Conservation (phyloP, 2,329 filamentous ascomycete genomes). For the Trichoderma sp. region DNA sequence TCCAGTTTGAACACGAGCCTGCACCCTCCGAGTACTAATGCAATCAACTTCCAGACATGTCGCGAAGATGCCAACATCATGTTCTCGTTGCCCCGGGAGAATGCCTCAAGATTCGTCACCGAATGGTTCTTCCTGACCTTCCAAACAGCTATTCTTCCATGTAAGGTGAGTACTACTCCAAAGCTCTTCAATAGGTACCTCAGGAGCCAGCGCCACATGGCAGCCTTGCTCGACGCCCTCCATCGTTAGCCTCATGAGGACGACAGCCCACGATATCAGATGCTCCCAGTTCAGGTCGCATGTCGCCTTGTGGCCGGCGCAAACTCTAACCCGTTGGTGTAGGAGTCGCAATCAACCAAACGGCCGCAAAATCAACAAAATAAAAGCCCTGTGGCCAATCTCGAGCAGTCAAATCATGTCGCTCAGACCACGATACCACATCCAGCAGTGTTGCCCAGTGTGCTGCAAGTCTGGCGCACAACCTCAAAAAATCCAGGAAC, state of each 20-base stretch:
- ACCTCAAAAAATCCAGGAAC: constrained; percentile 18
- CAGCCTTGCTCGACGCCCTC: background rate
- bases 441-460: background rate
- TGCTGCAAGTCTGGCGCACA: background rate
- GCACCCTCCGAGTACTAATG: too few species aligned
- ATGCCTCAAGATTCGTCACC: background rate
- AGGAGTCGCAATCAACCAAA: background rate
- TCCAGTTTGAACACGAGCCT: background rate
- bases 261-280: too few species aligned
- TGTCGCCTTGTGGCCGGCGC: background rate
- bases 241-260: background rate
- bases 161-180: background rate
- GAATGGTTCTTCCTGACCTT: background rate
- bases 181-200: too few species aligned
- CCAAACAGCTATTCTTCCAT: background rate
- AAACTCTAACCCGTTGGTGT: background rate
- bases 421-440: background rate
- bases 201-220: background rate
- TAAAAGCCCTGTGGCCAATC: background rate
- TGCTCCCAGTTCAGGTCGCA: too few species aligned
- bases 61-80: background rate
- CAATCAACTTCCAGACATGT: background rate
- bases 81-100: background rate
- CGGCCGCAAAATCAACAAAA: background rate
- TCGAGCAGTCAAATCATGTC: background rate